Percentiles rank a stretch among this genome's conserved stretches.
Evolutionary conservation across 2,329 filamentous ascomycete genomes (phyloP).

Genomic region (Neonectria faginata): DNA sequence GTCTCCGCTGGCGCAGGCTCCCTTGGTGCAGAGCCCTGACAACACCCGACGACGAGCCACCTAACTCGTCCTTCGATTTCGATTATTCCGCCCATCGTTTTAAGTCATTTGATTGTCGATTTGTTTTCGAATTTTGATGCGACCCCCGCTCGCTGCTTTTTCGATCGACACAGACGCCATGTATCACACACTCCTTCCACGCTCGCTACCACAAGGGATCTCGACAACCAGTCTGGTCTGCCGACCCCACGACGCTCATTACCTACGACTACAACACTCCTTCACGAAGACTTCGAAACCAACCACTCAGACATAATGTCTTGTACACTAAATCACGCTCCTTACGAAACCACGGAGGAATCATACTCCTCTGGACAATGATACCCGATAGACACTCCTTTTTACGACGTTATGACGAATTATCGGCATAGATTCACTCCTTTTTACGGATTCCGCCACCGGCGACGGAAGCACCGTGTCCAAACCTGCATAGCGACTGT

Average conservation of each 20-base stretch:
- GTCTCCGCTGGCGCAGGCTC: slow-evolving; percentile 51
- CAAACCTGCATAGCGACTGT: slow-evolving; percentile 69
- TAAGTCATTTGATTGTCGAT: slow-evolving; percentile 32
- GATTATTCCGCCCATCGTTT: slow-evolving; percentile 31
- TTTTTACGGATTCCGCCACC: slow-evolving; percentile 54
- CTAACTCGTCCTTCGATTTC: slow-evolving; percentile 44
- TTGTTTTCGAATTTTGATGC: slow-evolving; percentile 36
- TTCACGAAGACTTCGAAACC: slow-evolving; percentile 34
- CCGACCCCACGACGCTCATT: slow-evolving; percentile 40
- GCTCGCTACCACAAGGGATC: slow-evolving; percentile 47
- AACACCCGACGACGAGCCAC: slow-evolving; percentile 51
- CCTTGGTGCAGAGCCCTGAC: slow-evolving; percentile 47
- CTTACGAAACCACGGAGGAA: slow-evolving; percentile 48
- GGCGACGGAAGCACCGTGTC: slow-evolving; percentile 52
- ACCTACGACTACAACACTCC: slow-evolving; percentile 48
- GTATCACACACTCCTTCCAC: slow-evolving; percentile 53
- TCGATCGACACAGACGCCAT: slow-evolving; percentile 51
- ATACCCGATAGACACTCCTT: slow-evolving; percentile 54
- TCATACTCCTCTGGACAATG: slow-evolving; percentile 49
- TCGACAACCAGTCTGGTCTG: slow-evolving; percentile 10
- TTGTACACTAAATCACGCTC: slow-evolving; percentile 49
- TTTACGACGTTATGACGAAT: slow-evolving; percentile 52
- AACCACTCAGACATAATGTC: slow-evolving; percentile 44
- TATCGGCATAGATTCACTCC: slow-evolving; percentile 59
- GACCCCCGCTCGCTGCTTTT: slow-evolving; percentile 37